These are phyloP conservation scores for Monosporascus sp. DNA, from an alignment of 2,329 filamentous ascomycete genomes.

Conservation along the genomic window DNA sequence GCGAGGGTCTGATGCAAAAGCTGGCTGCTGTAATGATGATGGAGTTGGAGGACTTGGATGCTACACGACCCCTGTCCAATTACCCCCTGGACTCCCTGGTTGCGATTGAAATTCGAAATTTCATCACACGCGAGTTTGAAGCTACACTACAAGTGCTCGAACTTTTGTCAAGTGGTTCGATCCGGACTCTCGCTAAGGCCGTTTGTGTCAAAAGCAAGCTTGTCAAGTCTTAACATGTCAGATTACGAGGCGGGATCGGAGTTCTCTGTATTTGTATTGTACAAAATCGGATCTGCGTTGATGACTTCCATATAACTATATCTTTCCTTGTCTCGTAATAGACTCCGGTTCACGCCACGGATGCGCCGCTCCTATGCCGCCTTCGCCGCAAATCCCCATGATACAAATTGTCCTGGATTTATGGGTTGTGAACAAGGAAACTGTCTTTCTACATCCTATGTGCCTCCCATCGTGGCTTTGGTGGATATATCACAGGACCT, in stretches of 20 bases:
- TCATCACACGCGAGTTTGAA: constrained; percentile 44
- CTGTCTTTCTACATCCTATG: too few species aligned
- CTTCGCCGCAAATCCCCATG: too few species aligned
- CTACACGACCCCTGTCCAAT: constrained; percentile 34
- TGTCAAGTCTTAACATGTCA: constrained; percentile 19
- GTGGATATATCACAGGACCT: not conserved
- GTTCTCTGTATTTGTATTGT: not conserved
- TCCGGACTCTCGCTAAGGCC: constrained; percentile 41
- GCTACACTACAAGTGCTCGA: constrained; percentile 51
- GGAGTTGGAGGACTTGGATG: constrained; percentile 43
- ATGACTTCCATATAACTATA: too few species aligned
- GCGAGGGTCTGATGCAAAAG: constrained; percentile 41
- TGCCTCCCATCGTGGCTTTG: not conserved
- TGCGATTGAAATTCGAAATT: constrained; percentile 46
- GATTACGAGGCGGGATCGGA: not conserved
- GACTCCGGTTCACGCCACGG: too few species aligned
- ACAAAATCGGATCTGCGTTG: too few species aligned
- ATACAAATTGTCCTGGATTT: too few species aligned
- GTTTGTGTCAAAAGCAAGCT: constrained; percentile 44
- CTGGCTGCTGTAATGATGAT: constrained; percentile 45
- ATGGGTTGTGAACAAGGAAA: too few species aligned
- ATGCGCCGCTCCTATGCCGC: too few species aligned
- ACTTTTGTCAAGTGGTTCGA: constrained; percentile 45
- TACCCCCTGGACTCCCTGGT: constrained; percentile 44
- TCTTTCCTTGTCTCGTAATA: too few species aligned